Conservation (phyloP, 108 stramenopile species). For the Schizochytrium sp. region DNA sequence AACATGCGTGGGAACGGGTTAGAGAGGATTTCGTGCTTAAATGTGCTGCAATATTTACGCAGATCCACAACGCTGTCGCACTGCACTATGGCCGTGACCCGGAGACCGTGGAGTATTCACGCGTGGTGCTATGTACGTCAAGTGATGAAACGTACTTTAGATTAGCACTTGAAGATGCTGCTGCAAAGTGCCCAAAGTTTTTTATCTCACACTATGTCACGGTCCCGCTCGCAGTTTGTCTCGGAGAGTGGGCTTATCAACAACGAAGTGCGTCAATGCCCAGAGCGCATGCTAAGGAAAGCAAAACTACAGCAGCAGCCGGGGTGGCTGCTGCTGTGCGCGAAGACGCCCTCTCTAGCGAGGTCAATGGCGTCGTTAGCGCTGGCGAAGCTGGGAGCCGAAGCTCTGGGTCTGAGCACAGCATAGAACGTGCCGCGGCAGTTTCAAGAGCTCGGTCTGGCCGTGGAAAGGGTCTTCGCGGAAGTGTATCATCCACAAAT, state of each 20-base stretch:
- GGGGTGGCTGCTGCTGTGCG: slow-evolving; percentile 22
- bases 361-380: background rate
- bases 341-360: background rate
- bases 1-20: background rate
- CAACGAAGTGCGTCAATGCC: background rate
- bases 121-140: background rate
- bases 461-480: background rate
- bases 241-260: slow-evolving; percentile 38
- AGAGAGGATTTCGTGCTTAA: slow-evolving; percentile 28
- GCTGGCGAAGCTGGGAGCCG: background rate
- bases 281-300: background rate
- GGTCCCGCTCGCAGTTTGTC: slow-evolving; percentile 7
- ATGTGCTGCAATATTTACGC: slow-evolving; percentile 9
- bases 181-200: background rate
- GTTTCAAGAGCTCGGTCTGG: background rate
- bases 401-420: background rate
- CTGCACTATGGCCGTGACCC: slow-evolving; percentile 22
- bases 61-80: background rate
- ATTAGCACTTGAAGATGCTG: slow-evolving; percentile 33
- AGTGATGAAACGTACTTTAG: slow-evolving; percentile 7
- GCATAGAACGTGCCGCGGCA: background rate
- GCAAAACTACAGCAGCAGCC: background rate
- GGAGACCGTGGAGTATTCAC: background rate
- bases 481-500: background rate
- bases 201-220: background rate